A percentile compares a stretch with the other conserved stretches of the same genome.
Evolutionary conservation across 75 land plant species (phyloP).

Genomic region (Ceratopteris richardii): DNA sequence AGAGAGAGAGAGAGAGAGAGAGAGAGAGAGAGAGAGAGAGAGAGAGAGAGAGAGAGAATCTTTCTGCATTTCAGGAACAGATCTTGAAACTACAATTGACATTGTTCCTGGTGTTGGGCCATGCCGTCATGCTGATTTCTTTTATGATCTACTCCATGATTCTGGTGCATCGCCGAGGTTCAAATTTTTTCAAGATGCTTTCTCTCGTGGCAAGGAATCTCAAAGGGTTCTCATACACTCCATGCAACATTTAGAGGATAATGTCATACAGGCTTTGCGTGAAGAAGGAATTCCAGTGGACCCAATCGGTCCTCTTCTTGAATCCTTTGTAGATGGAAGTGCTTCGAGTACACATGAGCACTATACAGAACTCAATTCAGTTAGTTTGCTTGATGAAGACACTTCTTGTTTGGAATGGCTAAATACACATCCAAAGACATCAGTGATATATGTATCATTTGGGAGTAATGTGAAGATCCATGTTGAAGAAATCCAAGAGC

Average conservation of each 20-base stretch:
- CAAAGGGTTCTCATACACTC: slow-evolving; percentile 29
- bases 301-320: slow-evolving; percentile 16
- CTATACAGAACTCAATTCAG: background rate
- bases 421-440: slow-evolving; percentile 25
- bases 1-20: no score
- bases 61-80: background rate
- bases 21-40: no score
- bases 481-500: slow-evolving; percentile 39
- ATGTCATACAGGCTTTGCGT: slow-evolving; percentile 11
- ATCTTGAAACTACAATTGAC: background rate
- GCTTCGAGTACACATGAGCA: background rate
- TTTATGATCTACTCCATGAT: background rate
- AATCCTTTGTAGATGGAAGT: background rate
- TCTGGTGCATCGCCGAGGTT: slow-evolving; percentile 14
- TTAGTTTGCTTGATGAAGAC: slow-evolving; percentile 8
- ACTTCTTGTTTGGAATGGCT: slow-evolving; percentile 45
- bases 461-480: slow-evolving; percentile 49
- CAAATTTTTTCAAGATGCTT: slow-evolving; percentile 2
- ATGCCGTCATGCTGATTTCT: background rate
- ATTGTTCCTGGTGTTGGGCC: background rate
- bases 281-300: background rate
- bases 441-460: slow-evolving; percentile 58
- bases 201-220: slow-evolving; percentile 2
- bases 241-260: slow-evolving; percentile 25
- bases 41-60: no score